Evolutionary conservation across 441 rosid species (phyloP), one percentile per base, ranked within the genome.

Genomic region (Erodium chrysanthum): DNA sequence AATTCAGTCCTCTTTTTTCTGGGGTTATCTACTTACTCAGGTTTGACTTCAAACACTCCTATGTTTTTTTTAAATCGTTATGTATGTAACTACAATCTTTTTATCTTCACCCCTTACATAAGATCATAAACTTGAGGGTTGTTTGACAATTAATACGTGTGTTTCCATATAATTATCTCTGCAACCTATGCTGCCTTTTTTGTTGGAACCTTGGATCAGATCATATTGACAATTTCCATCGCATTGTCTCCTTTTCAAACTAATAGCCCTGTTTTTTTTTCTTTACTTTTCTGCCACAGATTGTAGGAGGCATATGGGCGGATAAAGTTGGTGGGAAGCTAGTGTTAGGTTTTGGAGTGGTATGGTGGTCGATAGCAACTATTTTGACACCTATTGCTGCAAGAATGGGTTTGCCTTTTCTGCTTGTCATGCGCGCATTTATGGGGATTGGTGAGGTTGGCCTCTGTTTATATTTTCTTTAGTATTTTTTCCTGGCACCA

Each of bases 381-480:
- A 12, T 93, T 67, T 76, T 93, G 88, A 93, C 98, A n/a, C 98
- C 98, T 46, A 80, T 93, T 76, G 97, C 98, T 68, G 98, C 98
- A 7, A 88, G 61, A 82, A 66, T 91, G 33, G 96, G 98, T 65
- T 92, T 93, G 69, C 98, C 97, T 20, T 85, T 84, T 83, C 81
- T 93, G 84, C 91, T 93, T 68, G 70, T 83, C 42, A 84, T 84
- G 85, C 96, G 98, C 61, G 96, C 97, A n/a, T 84, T 91, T 74
- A 93, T 93, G 98, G 98, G 98, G 65, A 84, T 93, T 67, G 98
- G 98, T 64, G 97, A 93, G 96, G 98, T 93, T 68, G 35, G 89
- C 70, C 59, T 71, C 62, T 56, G 67, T 46, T 44, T 46, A 37
- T 64, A 20, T 72, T 58, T 59, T 35, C 58, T 67, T 67, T 56